These are phyloP conservation scores for Paecilomyces dactylethromorphus DNA, from an alignment of 2,329 filamentous ascomycete species.

Conservation along the genomic window DNA sequence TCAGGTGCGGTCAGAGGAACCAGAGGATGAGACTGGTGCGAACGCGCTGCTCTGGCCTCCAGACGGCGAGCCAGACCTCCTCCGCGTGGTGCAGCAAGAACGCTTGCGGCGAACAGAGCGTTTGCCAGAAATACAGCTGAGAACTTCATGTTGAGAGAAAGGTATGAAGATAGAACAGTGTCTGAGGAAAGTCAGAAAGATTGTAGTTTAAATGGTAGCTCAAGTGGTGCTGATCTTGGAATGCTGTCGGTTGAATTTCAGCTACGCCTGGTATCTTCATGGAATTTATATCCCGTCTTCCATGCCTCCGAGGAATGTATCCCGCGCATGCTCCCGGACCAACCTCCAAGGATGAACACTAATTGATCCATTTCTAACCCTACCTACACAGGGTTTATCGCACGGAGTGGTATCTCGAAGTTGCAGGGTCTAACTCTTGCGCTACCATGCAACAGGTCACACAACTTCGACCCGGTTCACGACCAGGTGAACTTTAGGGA, in stretches of 20 bases:
- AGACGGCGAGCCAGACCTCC: conserved; percentile 21
- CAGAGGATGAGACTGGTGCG: conserved; percentile 20
- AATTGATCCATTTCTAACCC: not conserved
- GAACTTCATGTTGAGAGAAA: conserved; percentile 22
- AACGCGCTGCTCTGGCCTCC: conserved; percentile 16
- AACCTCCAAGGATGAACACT: not conserved
- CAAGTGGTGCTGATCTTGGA: not conserved
- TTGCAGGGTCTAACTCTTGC: not conserved
- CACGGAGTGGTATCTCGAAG: not conserved
- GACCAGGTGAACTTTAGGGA: not conserved
- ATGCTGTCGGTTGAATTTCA: not conserved
- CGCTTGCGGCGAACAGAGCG: conserved; percentile 15
- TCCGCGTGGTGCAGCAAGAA: conserved; percentile 21
- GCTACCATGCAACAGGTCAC: not conserved
- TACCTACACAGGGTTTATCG: not conserved
- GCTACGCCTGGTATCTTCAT: not conserved
- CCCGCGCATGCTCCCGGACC: not conserved
- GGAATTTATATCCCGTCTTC: not conserved
- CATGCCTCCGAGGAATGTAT: not conserved
- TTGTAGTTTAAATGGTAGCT: not conserved
- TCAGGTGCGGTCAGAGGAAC: conserved; percentile 1
- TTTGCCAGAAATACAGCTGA: conserved; percentile 13
- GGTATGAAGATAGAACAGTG: not conserved
- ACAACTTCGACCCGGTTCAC: not conserved
- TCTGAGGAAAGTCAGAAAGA: not conserved